Base-by-base conservation (phyloP, 352 stramenopile genomes). In the Phytophthora citrophthora region DNA sequence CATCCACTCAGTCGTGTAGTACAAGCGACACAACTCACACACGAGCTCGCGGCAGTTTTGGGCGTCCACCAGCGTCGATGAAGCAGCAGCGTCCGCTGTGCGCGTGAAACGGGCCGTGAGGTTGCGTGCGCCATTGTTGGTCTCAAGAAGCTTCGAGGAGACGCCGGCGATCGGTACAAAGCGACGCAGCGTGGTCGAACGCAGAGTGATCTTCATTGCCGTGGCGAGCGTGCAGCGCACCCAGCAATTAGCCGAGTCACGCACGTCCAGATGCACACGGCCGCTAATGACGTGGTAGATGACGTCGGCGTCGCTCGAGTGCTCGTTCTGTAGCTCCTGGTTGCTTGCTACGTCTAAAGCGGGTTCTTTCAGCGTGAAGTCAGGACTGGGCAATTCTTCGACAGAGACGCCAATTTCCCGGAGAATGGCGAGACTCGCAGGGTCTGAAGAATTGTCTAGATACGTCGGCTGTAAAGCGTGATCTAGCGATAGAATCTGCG, bases 1-100 rank as follows among this genome's bases (percentile, higher is more conserved):
- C 55, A 97, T 95, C 96, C 95, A 99, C 32, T 95, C 94, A 0
- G 74, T 77, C 11, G 70, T 65, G 60, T 91, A 95, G 62, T 91
- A 93, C 47, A 88, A 73, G n/a, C 81, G 80, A 54, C 84, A 93
- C 12, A 95, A 55, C 44, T 83, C 76, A 48, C 83, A 93, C 32
- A 92, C 82, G 15, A 93, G 74, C 47, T 87, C 79, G 15, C 86
- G 84, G 54, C 77, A 83, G 9, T 52, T 39, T 4, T 51, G 53
- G 49, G 79, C 69, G 45, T 77, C 76, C 29, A 72, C 31, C n/a
- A 80, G 38, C 45, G 71, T 63, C 46, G 76, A 69, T 26, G 85
- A 71, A 23, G 9, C 64, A 20, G 75, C 82, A 26, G 69, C 69
- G 47, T 93, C 85, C 18, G 69, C 41, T 7, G 61, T 20, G 23